phyloP scores from a whole-genome alignment of 352 stramenopile species.

The Detonula confervacea region DNA sequence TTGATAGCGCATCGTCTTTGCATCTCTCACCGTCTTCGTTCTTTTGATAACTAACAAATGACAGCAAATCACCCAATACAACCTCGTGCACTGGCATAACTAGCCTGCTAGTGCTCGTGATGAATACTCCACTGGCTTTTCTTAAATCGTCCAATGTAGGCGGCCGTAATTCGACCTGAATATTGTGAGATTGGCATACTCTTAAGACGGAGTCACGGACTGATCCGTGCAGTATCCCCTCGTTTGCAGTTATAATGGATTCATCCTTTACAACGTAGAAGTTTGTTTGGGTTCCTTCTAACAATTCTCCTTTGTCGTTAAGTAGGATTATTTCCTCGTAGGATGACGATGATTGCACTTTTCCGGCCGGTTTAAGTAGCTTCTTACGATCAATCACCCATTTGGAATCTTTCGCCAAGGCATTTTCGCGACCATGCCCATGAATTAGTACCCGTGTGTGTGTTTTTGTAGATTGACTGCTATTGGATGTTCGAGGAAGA shows the following conservation, averaged over 20 bases:
- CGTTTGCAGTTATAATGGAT: slow-evolving; percentile 42
- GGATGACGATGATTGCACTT: background rate
- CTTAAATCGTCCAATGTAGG: slow-evolving; percentile 47
- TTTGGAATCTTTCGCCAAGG: slow-evolving; percentile 47
- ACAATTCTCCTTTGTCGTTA: slow-evolving; percentile 41
- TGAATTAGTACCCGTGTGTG: slow-evolving; percentile 37
- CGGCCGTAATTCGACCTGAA: slow-evolving; percentile 43
- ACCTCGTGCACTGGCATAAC: slow-evolving; percentile 55
- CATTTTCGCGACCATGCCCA: slow-evolving; percentile 42
- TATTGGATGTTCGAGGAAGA: slow-evolving; percentile 9
- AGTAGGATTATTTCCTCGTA: slow-evolving; percentile 54
- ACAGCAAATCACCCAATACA: slow-evolving; percentile 45
- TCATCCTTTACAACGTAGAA: slow-evolving; percentile 36
- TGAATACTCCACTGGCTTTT: slow-evolving; percentile 41
- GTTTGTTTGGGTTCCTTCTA: slow-evolving; percentile 57
- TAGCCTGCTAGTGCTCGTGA: slow-evolving; percentile 43
- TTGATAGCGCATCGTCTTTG: background rate
- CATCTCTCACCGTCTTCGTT: slow-evolving; percentile 1
- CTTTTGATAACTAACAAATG: slow-evolving; percentile 4
- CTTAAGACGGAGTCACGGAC: slow-evolving; percentile 49
- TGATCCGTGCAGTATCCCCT: slow-evolving; percentile 46
- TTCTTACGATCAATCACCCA: slow-evolving; percentile 49
- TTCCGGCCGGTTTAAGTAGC: background rate
- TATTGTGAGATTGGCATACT: slow-evolving; percentile 28
- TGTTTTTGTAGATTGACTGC: background rate